phyloP scores from a whole-genome alignment of 2,329 filamentous ascomycete species.

The Lachnellula subtilissima region DNA sequence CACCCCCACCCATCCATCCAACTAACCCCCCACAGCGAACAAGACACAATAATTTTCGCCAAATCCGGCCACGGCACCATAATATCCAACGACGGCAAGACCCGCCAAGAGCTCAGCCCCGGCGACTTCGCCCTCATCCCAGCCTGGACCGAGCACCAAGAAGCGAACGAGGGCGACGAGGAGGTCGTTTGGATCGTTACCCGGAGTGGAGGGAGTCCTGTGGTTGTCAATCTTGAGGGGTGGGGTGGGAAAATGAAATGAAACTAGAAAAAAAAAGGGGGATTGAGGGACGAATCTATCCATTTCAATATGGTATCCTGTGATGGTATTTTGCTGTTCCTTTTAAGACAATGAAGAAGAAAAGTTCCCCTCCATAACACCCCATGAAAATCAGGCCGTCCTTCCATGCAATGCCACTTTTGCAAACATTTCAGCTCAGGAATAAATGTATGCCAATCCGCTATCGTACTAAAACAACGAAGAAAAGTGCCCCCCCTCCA shows the following conservation, averaged over 20 bases:
- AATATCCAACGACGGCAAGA: slow-evolving; percentile 50
- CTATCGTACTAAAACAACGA: too few relatives aligned
- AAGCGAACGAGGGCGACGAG: slow-evolving; percentile 59
- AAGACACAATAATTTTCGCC: slow-evolving; percentile 66
- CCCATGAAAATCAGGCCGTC: too few relatives aligned
- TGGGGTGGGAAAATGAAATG: slow-evolving; percentile 48
- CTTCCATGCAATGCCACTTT: too few relatives aligned
- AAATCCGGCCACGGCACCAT: slow-evolving; percentile 57
- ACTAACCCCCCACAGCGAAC: slow-evolving; percentile 1
- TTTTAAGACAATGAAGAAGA: background rate
- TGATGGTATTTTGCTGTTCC: background rate
- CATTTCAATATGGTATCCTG: background rate
- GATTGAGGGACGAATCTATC: background rate
- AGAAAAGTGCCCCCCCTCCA: too few relatives aligned
- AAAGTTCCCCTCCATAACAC: background rate
- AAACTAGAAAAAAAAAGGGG: background rate
- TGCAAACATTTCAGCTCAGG: too few relatives aligned
- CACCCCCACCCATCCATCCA: background rate
- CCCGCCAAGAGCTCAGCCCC: slow-evolving; percentile 50
- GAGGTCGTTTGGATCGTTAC: slow-evolving; percentile 64
- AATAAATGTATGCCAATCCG: too few relatives aligned
- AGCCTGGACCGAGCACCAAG: slow-evolving; percentile 65
- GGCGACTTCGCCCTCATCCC: slow-evolving; percentile 70
- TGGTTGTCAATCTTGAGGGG: slow-evolving; percentile 57
- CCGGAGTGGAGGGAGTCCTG: slow-evolving; percentile 54